Base-by-base conservation (phyloP, 331 rosid genomes). In the Arachis monticola region DNA sequence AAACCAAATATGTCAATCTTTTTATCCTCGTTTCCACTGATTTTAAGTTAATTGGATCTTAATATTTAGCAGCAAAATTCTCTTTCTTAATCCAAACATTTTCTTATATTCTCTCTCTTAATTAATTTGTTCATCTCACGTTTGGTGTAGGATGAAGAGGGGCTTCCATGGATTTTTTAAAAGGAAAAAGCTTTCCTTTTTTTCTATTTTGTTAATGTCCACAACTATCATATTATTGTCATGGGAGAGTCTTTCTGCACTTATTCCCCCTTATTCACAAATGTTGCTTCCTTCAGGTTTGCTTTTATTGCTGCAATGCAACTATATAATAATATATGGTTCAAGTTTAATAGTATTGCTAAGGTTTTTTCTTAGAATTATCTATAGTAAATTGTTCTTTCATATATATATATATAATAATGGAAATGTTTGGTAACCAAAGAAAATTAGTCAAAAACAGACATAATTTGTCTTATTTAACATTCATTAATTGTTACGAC, bases 131-230 rank as follows among this genome's bases (percentile, higher is more conserved):
- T 35, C 40, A 46, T 13, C 31, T 59, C 1, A 7, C 64, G 52
- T 72, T 53, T 41, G 22, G 22, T 78, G 62, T 59, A 88, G 93
- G 81, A 91, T 91, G 96, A 87, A 88, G 77, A 82, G 76, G 79
- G 73, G 82, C 46, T 80, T 85, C 30, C 14, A 67, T 65, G 86
- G 93, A 75, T 74, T 91, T 4, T 74, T 91, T 79, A 83, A 80
- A 84, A 74, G 83, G 7, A 85, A 80, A 77, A 89, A 79, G 44
- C 50, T 87, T 56, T 82, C 88, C 41, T 86, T 91, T 1, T 41
- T 88, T 67, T 80, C 88, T 65, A 82, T 91, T 72, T 60, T 79
- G 56, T 75, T 91, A 3, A 64, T 85, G 93, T 83, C 88, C 51
- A 1, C 76, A 67, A 73, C 88, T 17, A 78, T 88, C 71, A 65